These are phyloP conservation scores for Primulina huaijiensis DNA, from an alignment of 257 asterid genomes.

Conservation along the genomic window DNA sequence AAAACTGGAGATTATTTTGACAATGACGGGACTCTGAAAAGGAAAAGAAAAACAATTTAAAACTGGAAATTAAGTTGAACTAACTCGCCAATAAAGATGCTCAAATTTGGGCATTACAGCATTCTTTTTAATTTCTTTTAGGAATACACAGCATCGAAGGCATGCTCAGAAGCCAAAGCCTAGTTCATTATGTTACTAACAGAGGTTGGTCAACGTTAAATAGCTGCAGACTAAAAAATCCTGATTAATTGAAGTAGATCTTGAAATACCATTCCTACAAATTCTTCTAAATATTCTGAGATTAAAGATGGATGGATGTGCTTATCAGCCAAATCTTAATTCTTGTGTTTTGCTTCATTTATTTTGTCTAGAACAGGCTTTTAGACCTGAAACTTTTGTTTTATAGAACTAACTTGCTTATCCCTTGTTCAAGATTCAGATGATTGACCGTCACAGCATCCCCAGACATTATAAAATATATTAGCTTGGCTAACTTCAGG, in stretches of 20 bases:
- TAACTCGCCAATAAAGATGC: slow-evolving; percentile 3
- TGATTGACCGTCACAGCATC: not conserved
- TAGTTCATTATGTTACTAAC: not conserved
- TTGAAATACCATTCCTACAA: slow-evolving; percentile 16
- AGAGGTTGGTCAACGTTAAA: not conserved
- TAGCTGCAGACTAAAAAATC: slow-evolving; percentile 10
- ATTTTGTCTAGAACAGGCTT: slow-evolving; percentile 1
- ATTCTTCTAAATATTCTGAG: not conserved
- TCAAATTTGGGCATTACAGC: not conserved
- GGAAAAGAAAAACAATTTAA: slow-evolving; percentile 9
- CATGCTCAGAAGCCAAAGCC: not conserved
- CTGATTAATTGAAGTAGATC: not conserved
- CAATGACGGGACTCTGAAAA: slow-evolving; percentile 43
- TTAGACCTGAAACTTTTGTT: not conserved
- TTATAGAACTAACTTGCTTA: not conserved
- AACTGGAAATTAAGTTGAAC: slow-evolving; percentile 14
- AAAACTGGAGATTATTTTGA: slow-evolving; percentile 37
- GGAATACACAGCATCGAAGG: slow-evolving; percentile 10
- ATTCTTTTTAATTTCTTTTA: not conserved
- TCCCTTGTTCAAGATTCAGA: slow-evolving; percentile 10
- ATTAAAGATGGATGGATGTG: not conserved
- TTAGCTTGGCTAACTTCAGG: not conserved
- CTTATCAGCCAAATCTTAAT: not conserved
- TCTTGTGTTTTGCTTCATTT: not conserved
- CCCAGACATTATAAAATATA: not conserved